Evolutionary conservation across 2,329 filamentous ascomycete genomes (phyloP), one percentile per base, ranked within the genome.

Genomic region (Colletotrichum camelliae): DNA sequence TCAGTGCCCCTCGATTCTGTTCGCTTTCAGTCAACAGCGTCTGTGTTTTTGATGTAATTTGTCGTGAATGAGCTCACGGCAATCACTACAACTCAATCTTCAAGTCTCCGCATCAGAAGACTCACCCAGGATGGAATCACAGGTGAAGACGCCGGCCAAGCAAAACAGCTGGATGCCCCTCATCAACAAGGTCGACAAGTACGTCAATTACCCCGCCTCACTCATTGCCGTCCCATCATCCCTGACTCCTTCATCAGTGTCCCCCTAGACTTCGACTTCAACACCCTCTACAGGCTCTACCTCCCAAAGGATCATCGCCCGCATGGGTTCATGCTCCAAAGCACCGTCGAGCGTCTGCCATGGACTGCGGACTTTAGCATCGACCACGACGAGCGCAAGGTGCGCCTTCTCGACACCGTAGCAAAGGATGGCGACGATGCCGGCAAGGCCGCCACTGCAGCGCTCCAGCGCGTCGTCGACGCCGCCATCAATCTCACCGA

Each of bases 271-370:
- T 87, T 87, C 77, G 83, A 84, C 71, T 80, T 82, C 48, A 82
- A 86, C 72, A 84, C 83, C 6, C 86, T 89, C 76, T 90, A 89
- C 78, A 84, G 83, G 72, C 85, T 91, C 39, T 79, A 85, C 10
- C 83, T 91, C 13, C 83, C 86, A 2, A 81, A 85, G 3, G 88
- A 90, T 74, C 74, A 82, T 21, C 83, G 86, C 5, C 83, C 87
- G 1, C 89, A 91, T 75, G 89, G 89, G 78, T 89, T 89, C 81
- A 83, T 91, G 62, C 85, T 87, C 65, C 85, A 86, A 4, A 81
- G 81, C 64, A 89, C 85, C 18, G 86, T 90, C 16, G 73, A 83
- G 35, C 82, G 83, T 55, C 88, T 91, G 83, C 88, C 88, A 5
- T 88, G 87, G 86, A 87, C 87, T 0, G 3, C 81, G 1, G 77